A percentile compares a stretch with the other conserved stretches of the same genome.
Evolutionary conservation across 2,329 filamentous ascomycete genomes (phyloP).

Genomic region (Cordyceps militaris): DNA sequence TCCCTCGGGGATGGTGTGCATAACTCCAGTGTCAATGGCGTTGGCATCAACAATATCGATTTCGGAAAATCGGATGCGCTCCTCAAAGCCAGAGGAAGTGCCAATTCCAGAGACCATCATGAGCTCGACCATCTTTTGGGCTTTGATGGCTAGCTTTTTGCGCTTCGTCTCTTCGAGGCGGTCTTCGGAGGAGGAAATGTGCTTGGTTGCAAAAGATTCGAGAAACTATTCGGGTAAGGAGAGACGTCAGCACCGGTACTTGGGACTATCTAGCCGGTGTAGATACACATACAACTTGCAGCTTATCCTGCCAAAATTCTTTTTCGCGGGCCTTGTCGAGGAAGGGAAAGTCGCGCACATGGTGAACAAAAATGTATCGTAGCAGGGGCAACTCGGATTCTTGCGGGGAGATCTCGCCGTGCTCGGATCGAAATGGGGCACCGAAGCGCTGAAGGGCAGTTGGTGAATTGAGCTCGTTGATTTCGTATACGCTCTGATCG

Average conservation of each 20-base stretch:
- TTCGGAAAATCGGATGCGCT: constrained; percentile 92
- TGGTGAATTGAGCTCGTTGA: constrained; percentile 86
- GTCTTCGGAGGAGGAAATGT: constrained; percentile 95
- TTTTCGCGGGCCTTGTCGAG: constrained; percentile 95
- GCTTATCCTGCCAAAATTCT: constrained; percentile 98
- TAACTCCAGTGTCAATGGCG: constrained; percentile 82
- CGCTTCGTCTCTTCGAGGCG: constrained; percentile 93
- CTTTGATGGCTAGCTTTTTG: constrained; percentile 84
- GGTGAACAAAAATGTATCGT: constrained; percentile 94
- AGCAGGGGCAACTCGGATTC: constrained; percentile 92
- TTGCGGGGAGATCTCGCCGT: constrained; percentile 84
- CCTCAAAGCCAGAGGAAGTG: constrained; percentile 94
- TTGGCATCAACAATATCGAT: constrained; percentile 93
- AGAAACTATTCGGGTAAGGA: constrained; percentile 59
- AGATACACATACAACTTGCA: constrained; percentile 68
- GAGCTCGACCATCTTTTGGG: constrained; percentile 89
- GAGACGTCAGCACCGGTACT: not conserved
- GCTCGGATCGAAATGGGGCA: constrained; percentile 87
- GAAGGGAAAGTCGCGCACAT: constrained; percentile 96
- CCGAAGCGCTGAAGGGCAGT: constrained; percentile 93
- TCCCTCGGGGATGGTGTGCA: constrained; percentile 82
- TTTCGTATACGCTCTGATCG: constrained; percentile 83
- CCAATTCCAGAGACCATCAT: constrained; percentile 99
- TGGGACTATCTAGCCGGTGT: not conserved
- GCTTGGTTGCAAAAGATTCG: constrained; percentile 93